Conservation (phyloP, 306 rosid genomes). For the Castanea mollissima region DNA sequence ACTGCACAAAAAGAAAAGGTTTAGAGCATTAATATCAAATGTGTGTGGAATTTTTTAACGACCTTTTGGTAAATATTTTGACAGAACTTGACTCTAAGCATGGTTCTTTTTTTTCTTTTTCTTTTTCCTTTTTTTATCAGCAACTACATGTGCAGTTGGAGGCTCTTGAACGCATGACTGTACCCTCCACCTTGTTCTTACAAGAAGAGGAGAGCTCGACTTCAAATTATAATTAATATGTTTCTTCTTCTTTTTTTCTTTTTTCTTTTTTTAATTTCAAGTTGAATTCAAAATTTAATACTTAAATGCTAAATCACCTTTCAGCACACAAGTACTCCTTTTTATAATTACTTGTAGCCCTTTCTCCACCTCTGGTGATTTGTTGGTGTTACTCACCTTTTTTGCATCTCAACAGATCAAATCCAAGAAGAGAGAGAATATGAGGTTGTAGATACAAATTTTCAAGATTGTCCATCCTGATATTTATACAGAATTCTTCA, state of each 20-base stretch:
- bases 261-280: neutral
- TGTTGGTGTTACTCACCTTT: neutral
- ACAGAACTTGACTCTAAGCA: neutral
- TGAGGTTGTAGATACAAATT: neutral
- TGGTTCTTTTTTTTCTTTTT: too few species aligned
- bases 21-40: neutral
- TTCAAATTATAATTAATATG: neutral
- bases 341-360: neutral
- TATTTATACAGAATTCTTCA: neutral
- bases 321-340: neutral
- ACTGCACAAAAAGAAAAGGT: slow-evolving; percentile 32
- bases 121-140: too few species aligned
- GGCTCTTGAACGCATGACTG: too few species aligned
- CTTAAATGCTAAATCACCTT: neutral
- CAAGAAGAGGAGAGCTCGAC: neutral
- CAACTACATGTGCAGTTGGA: too few species aligned
- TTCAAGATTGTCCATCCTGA: neutral
- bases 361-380: neutral
- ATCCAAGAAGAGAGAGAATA: neutral
- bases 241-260: neutral
- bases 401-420: neutral
- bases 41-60: neutral
- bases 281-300: neutral
- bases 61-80: neutral
- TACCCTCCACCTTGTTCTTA: too few species aligned